Percentiles rank a stretch among this genome's conserved stretches.
Evolutionary conservation across 208 protist genomes (phyloP).

Genomic region (Strigomonas culicis): DNA sequence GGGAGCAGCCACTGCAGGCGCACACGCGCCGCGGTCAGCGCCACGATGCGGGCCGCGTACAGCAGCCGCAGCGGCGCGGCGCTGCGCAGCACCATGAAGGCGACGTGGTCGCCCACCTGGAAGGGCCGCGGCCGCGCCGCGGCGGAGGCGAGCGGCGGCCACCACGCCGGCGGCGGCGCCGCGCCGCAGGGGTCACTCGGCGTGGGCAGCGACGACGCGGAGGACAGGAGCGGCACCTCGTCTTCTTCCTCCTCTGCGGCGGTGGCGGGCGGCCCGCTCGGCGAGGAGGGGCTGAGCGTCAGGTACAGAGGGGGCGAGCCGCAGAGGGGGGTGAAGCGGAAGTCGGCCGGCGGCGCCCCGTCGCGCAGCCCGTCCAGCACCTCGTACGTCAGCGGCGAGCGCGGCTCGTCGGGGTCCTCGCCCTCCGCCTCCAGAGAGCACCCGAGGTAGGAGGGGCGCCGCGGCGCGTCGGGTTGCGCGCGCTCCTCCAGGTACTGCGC

Average conservation of each 20-base stretch:
- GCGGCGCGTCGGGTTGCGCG: not conserved
- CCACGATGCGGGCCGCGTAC: not conserved
- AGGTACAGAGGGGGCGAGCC: not conserved
- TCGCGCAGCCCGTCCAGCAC: not conserved
- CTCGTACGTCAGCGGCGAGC: slow-evolving; percentile 1
- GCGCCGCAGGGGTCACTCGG: too few species aligned
- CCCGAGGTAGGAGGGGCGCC: not conserved
- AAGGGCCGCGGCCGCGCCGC: not conserved
- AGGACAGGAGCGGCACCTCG: not conserved
- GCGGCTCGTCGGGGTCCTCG: not conserved
- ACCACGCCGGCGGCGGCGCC: not conserved
- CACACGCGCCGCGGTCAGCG: not conserved
- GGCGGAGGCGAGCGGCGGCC: not conserved
- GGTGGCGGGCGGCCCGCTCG: not conserved
- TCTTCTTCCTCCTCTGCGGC: not conserved
- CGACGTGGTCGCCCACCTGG: not conserved
- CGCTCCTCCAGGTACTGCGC: slow-evolving; percentile 22
- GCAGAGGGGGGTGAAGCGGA: not conserved
- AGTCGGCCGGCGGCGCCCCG: not conserved
- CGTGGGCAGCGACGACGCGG: not conserved
- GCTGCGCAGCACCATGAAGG: not conserved
- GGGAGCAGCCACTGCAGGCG: slow-evolving; percentile 28
- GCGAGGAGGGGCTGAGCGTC: not conserved
- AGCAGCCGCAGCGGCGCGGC: not conserved
- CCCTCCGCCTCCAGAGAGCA: too few species aligned